A percentile compares a stretch with the other conserved stretches of the same genome.
Evolutionary conservation across 169 alveolate genomes (phyloP).

Genomic region (Plasmodium reichenowi): DNA sequence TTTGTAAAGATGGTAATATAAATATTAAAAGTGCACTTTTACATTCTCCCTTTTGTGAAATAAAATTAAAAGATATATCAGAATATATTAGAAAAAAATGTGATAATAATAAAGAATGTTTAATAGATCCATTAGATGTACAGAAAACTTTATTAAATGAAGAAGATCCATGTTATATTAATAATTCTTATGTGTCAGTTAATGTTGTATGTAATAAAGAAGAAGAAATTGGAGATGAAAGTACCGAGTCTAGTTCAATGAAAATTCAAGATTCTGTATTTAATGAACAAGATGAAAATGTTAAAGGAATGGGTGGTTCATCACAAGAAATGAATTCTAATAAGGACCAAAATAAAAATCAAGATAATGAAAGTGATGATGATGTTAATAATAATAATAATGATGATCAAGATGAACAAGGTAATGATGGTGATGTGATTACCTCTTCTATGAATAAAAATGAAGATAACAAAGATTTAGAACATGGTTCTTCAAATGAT

Average conservation of each 20-base stretch:
- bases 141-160: conserved; percentile 12
- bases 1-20: conserved; percentile 21
- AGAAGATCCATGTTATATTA: conserved; percentile 16
- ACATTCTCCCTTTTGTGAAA: conserved; percentile 32
- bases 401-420: background rate
- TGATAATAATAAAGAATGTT: conserved; percentile 19
- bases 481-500: background rate
- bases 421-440: background rate
- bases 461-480: background rate
- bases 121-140: conserved; percentile 24
- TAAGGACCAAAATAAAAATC: no score
- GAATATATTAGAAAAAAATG: conserved; percentile 23
- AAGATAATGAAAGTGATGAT: no score
- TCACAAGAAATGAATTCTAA: no score
- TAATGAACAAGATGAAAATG: background rate
- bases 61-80: conserved; percentile 19
- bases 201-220: conserved; percentile 16
- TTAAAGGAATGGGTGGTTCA: background rate
- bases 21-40: conserved; percentile 24
- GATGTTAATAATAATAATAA: no score
- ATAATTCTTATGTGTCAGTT: conserved; percentile 25
- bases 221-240: background rate
- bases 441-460: no score
- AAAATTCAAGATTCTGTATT: background rate
- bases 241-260: background rate